Base-by-base conservation (phyloP, 257 asterid genomes). In the Datura wrightii region DNA sequence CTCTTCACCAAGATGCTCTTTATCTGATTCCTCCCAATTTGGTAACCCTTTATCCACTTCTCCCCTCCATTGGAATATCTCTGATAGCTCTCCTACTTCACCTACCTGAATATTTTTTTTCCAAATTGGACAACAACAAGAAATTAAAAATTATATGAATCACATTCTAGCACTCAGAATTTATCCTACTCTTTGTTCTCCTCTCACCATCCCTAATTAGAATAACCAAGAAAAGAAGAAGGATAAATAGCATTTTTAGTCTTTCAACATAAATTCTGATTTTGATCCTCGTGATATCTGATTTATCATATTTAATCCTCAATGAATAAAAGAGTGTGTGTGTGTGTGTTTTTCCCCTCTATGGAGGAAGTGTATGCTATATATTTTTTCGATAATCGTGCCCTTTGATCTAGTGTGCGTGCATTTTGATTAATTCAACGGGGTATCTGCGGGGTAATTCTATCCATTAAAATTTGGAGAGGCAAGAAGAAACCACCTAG, bases 51-150 rank as follows among this genome's bases (percentile, higher is more conserved):
- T 92, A n/a, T 86, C 92, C 39, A 92, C 95, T 34, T 92, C 95
- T 44, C 93, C 95, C 62, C 85, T 92, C 95, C 95, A 92, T 50
- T 92, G 95, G 80, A 92, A 92, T 84, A 92, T 92, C 36, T 92
- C 92, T 66, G 95, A 88, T 67, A 92, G 60, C 76, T 92, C 93
- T 48, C 95, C 95, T 8, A 92, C 92, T 87, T 92, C 95, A 36
- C 92, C 93, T 59, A 92, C 90, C 93, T 92, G 89, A 56, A 53
- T 3, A 39, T 39, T n/a, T n/a, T n/a, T 59, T 4, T 36, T 16
- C 16, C n/a, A n/a, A 59, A 41, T 15, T 76, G 1, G 31, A 76
- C 44, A 72, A n/a, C 16, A 24, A 24, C 1, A 10, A 34, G n/a
- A n/a, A n/a, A n/a, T n/a, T n/a, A 5, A 11, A 5, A 4, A 6